Conservation (phyloP, 2,329 filamentous ascomycete genomes). For the Ceratocystiopsis sp. region DNA sequence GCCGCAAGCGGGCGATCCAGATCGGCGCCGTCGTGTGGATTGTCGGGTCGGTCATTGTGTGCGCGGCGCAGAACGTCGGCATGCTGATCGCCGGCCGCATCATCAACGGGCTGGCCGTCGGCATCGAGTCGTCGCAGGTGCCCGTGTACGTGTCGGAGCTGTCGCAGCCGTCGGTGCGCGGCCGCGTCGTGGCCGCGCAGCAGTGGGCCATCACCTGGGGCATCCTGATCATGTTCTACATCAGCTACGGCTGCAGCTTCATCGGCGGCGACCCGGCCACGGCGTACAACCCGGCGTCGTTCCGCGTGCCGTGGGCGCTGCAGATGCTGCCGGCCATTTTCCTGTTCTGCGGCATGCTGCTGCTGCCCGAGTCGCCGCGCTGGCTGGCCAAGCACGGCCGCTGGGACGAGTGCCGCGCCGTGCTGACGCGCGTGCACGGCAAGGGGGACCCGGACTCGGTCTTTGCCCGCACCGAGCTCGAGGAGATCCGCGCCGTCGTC, state of each 20-base stretch:
- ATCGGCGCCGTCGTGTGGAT: conserved; percentile 31
- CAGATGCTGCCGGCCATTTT: conserved; percentile 27
- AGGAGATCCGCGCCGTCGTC: conserved; percentile 56
- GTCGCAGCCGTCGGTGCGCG: conserved; percentile 28
- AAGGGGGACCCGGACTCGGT: conserved; percentile 46
- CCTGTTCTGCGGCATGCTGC: conserved; percentile 23
- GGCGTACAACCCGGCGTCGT: conserved; percentile 23
- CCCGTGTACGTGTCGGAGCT: conserved; percentile 55
- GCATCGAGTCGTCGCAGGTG: conserved; percentile 56
- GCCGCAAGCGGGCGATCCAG: conserved; percentile 31
- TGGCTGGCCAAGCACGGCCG: conserved; percentile 33
- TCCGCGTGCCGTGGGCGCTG: conserved; percentile 32
- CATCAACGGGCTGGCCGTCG: conserved; percentile 55
- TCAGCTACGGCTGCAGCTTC: conserved; percentile 28
- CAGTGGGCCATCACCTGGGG: conserved; percentile 19
- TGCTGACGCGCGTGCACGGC: conserved; percentile 41
- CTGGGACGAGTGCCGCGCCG: conserved; percentile 25
- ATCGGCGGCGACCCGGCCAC: conserved; percentile 12
- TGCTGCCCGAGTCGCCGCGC: conserved; percentile 31
- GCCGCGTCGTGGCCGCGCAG: conserved; percentile 26
- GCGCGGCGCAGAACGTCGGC: conserved; percentile 27
- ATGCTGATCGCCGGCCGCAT: conserved; percentile 51
- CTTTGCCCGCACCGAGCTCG: conserved; percentile 50
- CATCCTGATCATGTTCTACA: conserved; percentile 28
- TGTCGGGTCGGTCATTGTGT: conserved; percentile 28